phyloP scores from a whole-genome alignment of 371 early-diverging fungal genomes.

The Mucor piriformis region DNA sequence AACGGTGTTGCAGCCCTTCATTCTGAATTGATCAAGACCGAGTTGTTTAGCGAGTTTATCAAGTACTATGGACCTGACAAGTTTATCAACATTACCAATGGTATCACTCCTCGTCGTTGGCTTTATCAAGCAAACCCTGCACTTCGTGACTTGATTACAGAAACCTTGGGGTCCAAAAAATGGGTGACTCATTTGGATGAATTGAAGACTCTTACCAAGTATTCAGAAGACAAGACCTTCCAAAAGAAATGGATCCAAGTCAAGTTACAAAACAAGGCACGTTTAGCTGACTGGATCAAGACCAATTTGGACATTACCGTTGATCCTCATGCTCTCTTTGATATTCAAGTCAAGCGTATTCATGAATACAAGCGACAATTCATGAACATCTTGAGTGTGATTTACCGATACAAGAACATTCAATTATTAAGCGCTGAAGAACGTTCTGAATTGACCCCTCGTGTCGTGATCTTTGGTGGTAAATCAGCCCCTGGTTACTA shows the following conservation, averaged over 20 bases:
- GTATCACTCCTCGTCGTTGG: slow-evolving; percentile 93
- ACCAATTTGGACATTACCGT: slow-evolving; percentile 67
- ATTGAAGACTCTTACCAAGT: slow-evolving; percentile 60
- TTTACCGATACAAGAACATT: slow-evolving; percentile 83
- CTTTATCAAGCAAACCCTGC: slow-evolving; percentile 91
- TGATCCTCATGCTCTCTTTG: slow-evolving; percentile 86
- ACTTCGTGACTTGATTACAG: slow-evolving; percentile 77
- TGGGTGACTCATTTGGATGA: slow-evolving; percentile 73
- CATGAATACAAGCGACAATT: slow-evolving; percentile 98
- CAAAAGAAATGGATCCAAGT: slow-evolving; percentile 83
- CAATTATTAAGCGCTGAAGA: slow-evolving; percentile 71
- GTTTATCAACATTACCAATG: slow-evolving; percentile 94
- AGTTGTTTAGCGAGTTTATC: slow-evolving; percentile 87
- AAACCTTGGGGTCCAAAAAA: slow-evolving; percentile 69
- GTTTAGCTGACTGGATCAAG: slow-evolving; percentile 82
- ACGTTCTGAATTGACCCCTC: slow-evolving; percentile 67
- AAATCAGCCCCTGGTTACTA: slow-evolving; percentile 94
- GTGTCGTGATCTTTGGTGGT: slow-evolving; percentile 82
- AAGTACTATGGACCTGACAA: slow-evolving; percentile 77
- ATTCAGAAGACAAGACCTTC: slow-evolving; percentile 68
- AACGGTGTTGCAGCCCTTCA: slow-evolving; percentile 95
- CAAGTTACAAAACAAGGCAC: slow-evolving; percentile 85
- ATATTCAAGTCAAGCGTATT: slow-evolving; percentile 94
- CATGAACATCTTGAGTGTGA: slow-evolving; percentile 92
- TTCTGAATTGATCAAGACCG: slow-evolving; percentile 83